Conservation (phyloP, 139 green algal species). For the Zygnema cylindricum region DNA sequence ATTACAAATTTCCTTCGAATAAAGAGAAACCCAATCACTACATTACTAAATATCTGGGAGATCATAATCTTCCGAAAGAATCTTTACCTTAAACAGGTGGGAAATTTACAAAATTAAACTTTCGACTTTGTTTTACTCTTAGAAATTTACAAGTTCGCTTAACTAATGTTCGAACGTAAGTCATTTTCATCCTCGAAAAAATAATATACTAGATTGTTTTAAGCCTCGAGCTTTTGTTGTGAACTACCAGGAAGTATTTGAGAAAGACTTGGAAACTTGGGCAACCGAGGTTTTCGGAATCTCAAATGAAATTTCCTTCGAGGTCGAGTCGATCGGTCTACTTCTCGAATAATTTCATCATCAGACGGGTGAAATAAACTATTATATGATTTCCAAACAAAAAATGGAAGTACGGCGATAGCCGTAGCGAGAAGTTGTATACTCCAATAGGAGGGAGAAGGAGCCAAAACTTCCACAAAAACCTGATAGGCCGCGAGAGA, state of each 20-base stretch:
- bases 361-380: not conserved
- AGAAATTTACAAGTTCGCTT: too few relatives aligned
- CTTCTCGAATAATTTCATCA: not conserved
- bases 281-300: not conserved
- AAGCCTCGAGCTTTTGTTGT: not conserved
- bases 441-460: slow-evolving; percentile 8
- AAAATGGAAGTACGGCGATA: not conserved
- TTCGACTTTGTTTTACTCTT: too few relatives aligned
- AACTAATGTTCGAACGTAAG: too few relatives aligned
- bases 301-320: not conserved
- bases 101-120: too few relatives aligned
- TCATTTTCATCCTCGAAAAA: too few relatives aligned
- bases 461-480: not conserved
- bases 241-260: too few relatives aligned
- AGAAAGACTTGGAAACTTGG: not conserved
- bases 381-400: not conserved
- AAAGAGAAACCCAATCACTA: too few relatives aligned
- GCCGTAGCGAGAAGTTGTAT: slow-evolving; percentile 5
- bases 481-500: not conserved
- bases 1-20: too few relatives aligned
- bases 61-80: too few relatives aligned
- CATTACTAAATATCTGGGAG: too few relatives aligned
- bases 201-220: not conserved
- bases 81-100: too few relatives aligned
- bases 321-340: too few relatives aligned